Evolutionary conservation across 805 yeast genomes (phyloP).

Genomic region (Wickerhamomyces ciferrii): DNA sequence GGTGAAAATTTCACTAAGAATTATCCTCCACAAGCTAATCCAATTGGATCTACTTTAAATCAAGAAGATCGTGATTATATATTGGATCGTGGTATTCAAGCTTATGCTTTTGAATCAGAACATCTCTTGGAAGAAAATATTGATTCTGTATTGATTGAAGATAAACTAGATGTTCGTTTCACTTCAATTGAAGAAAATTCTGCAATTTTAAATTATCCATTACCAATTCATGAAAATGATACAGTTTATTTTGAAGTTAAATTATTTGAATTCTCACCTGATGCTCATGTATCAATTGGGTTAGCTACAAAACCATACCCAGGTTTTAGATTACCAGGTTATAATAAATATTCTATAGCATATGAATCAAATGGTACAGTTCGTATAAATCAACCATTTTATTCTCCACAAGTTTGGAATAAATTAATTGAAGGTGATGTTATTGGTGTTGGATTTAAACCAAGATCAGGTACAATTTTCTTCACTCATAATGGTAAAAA

Average conservation of each 20-base stretch:
- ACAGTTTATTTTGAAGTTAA: slow-evolving; percentile 73
- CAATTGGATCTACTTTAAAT: slow-evolving; percentile 38
- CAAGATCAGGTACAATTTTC: slow-evolving; percentile 79
- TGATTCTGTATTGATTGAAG: no score
- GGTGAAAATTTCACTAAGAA: slow-evolving; percentile 24
- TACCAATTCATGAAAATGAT: slow-evolving; percentile 37
- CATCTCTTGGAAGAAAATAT: no score
- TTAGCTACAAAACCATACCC: slow-evolving; percentile 88
- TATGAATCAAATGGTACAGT: slow-evolving; percentile 84
- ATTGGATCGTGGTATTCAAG: slow-evolving; percentile 79
- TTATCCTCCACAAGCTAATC: slow-evolving; percentile 40
- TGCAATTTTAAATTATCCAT: slow-evolving; percentile 29
- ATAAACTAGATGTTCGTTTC: slow-evolving; percentile 49
- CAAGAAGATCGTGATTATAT: slow-evolving; percentile 78
- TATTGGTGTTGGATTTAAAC: slow-evolving; percentile 85
- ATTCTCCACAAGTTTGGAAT: slow-evolving; percentile 49
- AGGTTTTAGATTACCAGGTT: slow-evolving; percentile 87
- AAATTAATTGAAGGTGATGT: slow-evolving; percentile 65
- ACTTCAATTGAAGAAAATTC: slow-evolving; percentile 10
- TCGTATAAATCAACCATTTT: slow-evolving; percentile 77
- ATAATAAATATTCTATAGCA: slow-evolving; percentile 78
- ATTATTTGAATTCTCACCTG: slow-evolving; percentile 60
- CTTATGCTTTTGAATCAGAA: slow-evolving; percentile 28
- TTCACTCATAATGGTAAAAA: slow-evolving; percentile 95
- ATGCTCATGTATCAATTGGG: slow-evolving; percentile 63